These are phyloP conservation scores for Phytophthora agathidicida DNA, from an alignment of 352 stramenopile genomes.

Conservation along the genomic window DNA sequence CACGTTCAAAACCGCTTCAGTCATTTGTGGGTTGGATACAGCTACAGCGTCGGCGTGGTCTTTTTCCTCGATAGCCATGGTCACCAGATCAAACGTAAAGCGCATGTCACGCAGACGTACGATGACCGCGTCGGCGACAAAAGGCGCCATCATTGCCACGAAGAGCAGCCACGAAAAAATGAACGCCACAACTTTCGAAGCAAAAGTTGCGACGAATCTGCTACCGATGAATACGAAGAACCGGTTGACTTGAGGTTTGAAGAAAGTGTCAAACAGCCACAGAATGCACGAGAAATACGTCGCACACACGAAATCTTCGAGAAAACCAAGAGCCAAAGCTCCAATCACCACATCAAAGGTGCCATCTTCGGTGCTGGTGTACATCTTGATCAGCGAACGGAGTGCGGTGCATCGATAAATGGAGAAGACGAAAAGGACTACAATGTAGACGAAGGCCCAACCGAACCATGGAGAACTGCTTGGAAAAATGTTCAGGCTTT, in stretches of 20 bases:
- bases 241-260: neutral
- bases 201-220: neutral
- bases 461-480: constrained; percentile 38
- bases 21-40: constrained; percentile 11
- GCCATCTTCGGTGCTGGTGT: constrained; percentile 13
- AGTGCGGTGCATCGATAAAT: constrained; percentile 5
- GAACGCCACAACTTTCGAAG: neutral
- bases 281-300: constrained; percentile 28
- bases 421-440: constrained; percentile 4
- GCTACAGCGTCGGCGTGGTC: constrained; percentile 6
- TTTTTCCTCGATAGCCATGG: constrained; percentile 27
- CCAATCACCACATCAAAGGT: constrained; percentile 8
- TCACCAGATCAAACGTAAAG: constrained; percentile 23
- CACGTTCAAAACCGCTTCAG: constrained; percentile 3
- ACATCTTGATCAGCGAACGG: constrained; percentile 25
- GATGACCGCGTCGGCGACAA: constrained; percentile 21
- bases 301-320: constrained; percentile 39
- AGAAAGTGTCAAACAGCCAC: constrained; percentile 6
- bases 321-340: constrained; percentile 27
- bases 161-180: constrained; percentile 15
- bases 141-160: constrained; percentile 11
- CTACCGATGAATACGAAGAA: neutral
- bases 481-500: too few species aligned
- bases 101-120: constrained; percentile 21
- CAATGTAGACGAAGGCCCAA: constrained; percentile 38